Evolutionary conservation across 768 basidiomycete genomes (phyloP).

Genomic region (Trametes meyenii): DNA sequence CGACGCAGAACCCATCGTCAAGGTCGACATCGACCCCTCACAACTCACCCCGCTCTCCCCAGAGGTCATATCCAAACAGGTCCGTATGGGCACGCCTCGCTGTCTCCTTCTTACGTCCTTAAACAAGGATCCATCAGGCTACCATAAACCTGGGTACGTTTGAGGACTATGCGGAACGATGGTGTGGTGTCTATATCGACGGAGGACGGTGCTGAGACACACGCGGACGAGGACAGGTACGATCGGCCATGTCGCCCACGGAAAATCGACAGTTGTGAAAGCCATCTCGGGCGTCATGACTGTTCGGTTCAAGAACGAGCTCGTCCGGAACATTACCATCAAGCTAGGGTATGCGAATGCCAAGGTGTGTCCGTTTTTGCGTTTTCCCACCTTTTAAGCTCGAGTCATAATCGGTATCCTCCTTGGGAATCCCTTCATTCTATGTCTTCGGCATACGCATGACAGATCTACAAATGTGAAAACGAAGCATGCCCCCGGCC

Average conservation of each 20-base stretch:
- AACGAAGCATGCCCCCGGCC: conserved; percentile 92
- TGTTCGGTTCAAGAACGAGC: conserved; percentile 98
- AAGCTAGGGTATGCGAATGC: conserved; percentile 99
- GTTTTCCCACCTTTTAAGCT: not conserved
- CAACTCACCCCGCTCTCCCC: conserved; percentile 88
- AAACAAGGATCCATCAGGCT: conserved; percentile 54
- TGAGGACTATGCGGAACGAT: not conserved
- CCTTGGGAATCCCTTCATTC: not conserved
- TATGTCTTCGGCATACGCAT: not conserved
- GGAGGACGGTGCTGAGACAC: conserved; percentile 10
- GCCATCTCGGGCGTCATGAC: conserved; percentile 99
- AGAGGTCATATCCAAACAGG: conserved; percentile 90
- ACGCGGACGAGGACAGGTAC: conserved; percentile 59
- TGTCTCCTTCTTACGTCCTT: not conserved
- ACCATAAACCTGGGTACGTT: conserved; percentile 87
- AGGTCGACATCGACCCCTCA: conserved; percentile 77
- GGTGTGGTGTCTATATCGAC: not conserved
- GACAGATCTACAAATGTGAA: conserved; percentile 96
- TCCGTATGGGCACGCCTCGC: conserved; percentile 37
- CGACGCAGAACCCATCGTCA: conserved; percentile 59
- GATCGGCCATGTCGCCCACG: conserved; percentile 98
- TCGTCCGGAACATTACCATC: conserved; percentile 98
- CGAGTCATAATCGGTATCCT: not conserved
- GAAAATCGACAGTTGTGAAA: conserved; percentile 95
- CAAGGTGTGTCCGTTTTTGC: conserved; percentile 62